Evolutionary conservation across 2,329 filamentous ascomycete species (phyloP).

Genomic region (Cordyceps fumosorosea): DNA sequence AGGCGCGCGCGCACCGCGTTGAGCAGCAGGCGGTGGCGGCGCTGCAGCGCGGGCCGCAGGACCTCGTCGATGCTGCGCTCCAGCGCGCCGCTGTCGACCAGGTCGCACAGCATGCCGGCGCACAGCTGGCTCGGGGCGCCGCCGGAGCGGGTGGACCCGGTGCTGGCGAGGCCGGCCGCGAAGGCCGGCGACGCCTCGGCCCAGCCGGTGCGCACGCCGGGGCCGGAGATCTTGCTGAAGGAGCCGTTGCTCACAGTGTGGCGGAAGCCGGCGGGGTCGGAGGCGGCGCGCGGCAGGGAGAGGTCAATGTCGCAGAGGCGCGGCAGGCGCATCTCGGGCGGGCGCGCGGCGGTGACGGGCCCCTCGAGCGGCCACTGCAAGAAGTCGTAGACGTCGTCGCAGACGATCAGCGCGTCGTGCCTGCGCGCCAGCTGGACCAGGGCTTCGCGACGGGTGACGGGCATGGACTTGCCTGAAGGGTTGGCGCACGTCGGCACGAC

Average conservation of each 20-base stretch:
- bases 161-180: slow-evolving; percentile 44
- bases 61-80: slow-evolving; percentile 35
- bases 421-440: slow-evolving; percentile 72
- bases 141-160: slow-evolving; percentile 48
- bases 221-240: slow-evolving; percentile 81
- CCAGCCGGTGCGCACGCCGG: slow-evolving; percentile 85
- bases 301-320: slow-evolving; percentile 75
- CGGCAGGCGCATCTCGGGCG: slow-evolving; percentile 51
- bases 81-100: slow-evolving; percentile 39
- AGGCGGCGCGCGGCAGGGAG: slow-evolving; percentile 47
- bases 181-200: slow-evolving; percentile 60
- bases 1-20: slow-evolving; percentile 53
- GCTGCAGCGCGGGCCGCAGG: slow-evolving; percentile 39
- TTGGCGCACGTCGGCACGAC: slow-evolving; percentile 84
- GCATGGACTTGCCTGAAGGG: slow-evolving; percentile 79
- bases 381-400: slow-evolving; percentile 92
- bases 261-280: slow-evolving; percentile 54
- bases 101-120: slow-evolving; percentile 43
- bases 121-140: slow-evolving; percentile 51
- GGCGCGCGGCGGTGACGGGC: slow-evolving; percentile 24
- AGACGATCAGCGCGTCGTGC: slow-evolving; percentile 74
- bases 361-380: slow-evolving; percentile 63
- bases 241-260: slow-evolving; percentile 80
- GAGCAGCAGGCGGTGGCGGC: slow-evolving; percentile 46
- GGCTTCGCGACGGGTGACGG: slow-evolving; percentile 54